Base-by-base conservation (phyloP, 164 flowering plant genomes). In the Annona squamosa region DNA sequence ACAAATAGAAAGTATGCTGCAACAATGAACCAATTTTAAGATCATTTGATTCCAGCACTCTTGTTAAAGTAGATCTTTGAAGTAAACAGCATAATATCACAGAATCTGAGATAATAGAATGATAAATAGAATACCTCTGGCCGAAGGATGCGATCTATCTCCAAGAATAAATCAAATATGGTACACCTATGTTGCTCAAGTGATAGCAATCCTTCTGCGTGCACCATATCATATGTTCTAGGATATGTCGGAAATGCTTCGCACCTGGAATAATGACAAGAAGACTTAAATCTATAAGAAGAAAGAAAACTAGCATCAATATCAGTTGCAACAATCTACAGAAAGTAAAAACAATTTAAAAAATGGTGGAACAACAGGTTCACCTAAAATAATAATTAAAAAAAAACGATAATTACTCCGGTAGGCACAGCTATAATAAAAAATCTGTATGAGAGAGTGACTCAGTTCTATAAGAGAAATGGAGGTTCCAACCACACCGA, bases 191-290 rank as follows among this genome's bases (percentile, higher is more conserved):
- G 88, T 74, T 82, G 82, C 79, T 84, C 86, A 79, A 93, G 92
- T 10, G 99, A 82, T 62, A 96, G 83, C 76, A 96, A 85, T 48
- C 98, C 97, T 56, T 83, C 85, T 10, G 89, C 97, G 73, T 96
- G 97, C 73, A 96, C 91, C 90, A 96, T 69, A 73, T 96, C 99
- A 80, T 96, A 96, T 37, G 97, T 89, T 84, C 99, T 86, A 9
- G 99, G 99, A 75, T 96, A 96, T 43, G 99, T 80, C 26, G 99
- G 99, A 82, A 96, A 96, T 71, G 97, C 86, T 82, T 93, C 98
- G 75, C 99, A 96, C 99, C 99, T 96, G 78, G 37, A 73, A 9
- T 12, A 61, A 66, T 37, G 46, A 26, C 6, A 46, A 65, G 18
- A 41, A 47, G 4, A 16, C 13, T 65, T 10, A 47, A 19, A 19